These are phyloP conservation scores for Cymbidium sinense DNA, from an alignment of 106 monocot species.

Conservation along the genomic window DNA sequence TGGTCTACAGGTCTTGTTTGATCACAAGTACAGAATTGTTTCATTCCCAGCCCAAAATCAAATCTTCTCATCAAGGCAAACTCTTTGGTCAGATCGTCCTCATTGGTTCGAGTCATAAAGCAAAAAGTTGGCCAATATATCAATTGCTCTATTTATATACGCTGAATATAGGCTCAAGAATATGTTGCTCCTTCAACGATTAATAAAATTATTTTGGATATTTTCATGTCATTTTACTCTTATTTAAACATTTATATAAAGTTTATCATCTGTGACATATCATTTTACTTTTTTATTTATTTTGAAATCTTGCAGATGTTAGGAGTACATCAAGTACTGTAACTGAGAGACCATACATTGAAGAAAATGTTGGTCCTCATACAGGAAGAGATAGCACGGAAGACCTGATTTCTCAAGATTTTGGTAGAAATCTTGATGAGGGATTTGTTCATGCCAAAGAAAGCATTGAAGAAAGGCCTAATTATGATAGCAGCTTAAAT, in stretches of 20 bases:
- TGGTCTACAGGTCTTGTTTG: too few relatives aligned
- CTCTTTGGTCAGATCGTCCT: neutral
- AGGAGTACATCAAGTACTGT: neutral
- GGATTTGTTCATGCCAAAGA: constrained; percentile 9
- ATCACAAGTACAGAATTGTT: too few relatives aligned
- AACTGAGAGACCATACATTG: neutral
- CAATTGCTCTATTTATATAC: neutral
- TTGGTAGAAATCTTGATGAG: neutral
- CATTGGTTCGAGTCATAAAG: neutral
- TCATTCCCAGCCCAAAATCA: neutral
- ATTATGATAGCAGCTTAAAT: constrained; percentile 7
- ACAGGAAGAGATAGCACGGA: constrained; percentile 3
- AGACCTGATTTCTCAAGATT: constrained; percentile 6
- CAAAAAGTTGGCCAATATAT: neutral
- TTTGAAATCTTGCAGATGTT: neutral
- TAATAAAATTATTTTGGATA: neutral
- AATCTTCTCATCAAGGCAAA: neutral
- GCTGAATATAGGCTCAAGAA: neutral
- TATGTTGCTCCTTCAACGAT: neutral
- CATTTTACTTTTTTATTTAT: neutral
- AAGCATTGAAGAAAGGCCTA: constrained; percentile 18
- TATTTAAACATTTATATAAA: neutral
- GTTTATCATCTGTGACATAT: neutral
- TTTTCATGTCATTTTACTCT: neutral
- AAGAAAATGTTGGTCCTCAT: constrained; percentile 16